Percentiles rank a stretch among this genome's conserved stretches.
phyloP scores from a whole-genome alignment of 768 basidiomycete species.

The Arthromyces matolae region DNA sequence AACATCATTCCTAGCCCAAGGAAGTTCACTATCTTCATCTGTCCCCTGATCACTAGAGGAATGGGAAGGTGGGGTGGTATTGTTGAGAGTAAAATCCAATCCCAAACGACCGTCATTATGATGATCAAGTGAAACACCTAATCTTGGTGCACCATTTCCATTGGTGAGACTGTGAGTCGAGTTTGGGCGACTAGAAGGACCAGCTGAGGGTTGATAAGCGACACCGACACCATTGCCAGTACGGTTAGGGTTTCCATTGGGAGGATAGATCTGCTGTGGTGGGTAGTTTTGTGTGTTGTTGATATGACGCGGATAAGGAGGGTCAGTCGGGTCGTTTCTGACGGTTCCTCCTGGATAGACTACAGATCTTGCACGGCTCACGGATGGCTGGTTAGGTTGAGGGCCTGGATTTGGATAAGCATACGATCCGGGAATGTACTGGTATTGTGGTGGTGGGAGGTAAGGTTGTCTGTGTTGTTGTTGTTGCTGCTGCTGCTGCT shows the following conservation, averaged over 20 bases:
- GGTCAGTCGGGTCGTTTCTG: too few relatives aligned
- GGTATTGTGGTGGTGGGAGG: constrained; percentile 14
- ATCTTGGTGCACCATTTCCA: constrained; percentile 52
- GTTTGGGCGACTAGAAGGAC: constrained; percentile 19
- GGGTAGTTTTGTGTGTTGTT: neutral
- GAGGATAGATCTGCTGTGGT: constrained; percentile 12
- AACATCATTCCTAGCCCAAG: constrained; percentile 49
- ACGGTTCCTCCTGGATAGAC: too few relatives aligned
- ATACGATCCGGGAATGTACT: too few relatives aligned
- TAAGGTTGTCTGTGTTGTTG: constrained; percentile 16
- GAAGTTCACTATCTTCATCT: constrained; percentile 53
- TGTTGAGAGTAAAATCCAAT: constrained; percentile 48
- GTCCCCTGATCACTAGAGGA: constrained; percentile 39
- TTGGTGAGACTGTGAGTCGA: constrained; percentile 43
- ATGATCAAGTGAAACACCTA: constrained; percentile 51
- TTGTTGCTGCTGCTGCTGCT: constrained; percentile 28
- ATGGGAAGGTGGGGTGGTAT: constrained; percentile 21
- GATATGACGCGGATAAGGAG: too few relatives aligned
- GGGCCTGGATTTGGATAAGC: constrained; percentile 28
- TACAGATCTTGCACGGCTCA: too few relatives aligned
- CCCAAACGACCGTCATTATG: constrained; percentile 55
- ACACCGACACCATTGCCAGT: too few relatives aligned
- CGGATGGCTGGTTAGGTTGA: neutral
- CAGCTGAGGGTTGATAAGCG: constrained; percentile 30
- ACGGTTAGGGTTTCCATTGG: constrained; percentile 26